These are phyloP conservation scores for Saccharomyces jurei DNA, from an alignment of 805 yeast species.

Conservation along the genomic window DNA sequence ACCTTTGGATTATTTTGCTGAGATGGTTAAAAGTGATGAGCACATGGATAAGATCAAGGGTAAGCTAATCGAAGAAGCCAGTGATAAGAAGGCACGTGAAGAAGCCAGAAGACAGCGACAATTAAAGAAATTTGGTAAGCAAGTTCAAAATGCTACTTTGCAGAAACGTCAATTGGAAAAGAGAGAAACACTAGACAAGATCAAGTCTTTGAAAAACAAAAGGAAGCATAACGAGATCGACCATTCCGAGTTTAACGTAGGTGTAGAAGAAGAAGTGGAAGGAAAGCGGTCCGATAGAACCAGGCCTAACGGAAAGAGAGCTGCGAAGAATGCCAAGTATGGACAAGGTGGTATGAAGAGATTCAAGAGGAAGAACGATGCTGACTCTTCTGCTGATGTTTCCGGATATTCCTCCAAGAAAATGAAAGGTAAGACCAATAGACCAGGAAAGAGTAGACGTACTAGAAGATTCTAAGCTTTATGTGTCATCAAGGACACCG, in stretches of 20 bases:
- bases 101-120: conserved; percentile 92
- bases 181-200: conserved; percentile 81
- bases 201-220: conserved; percentile 84
- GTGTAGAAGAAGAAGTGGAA: conserved; percentile 74
- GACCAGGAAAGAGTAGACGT: conserved; percentile 54
- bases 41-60: conserved; percentile 91
- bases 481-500: not conserved
- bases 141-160: conserved; percentile 87
- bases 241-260: conserved; percentile 60
- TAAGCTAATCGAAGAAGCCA: conserved; percentile 70
- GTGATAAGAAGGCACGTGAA: conserved; percentile 81
- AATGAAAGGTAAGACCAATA: conserved; percentile 41
- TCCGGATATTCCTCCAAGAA: conserved; percentile 46
- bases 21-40: conserved; percentile 95
- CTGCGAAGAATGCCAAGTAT: conserved; percentile 63
- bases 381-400: conserved; percentile 62
- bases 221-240: conserved; percentile 66
- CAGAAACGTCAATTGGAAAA: conserved; percentile 92
- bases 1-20: conserved; percentile 95
- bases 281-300: conserved; percentile 28
- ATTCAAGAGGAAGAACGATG: conserved; percentile 63
- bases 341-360: conserved; percentile 78
- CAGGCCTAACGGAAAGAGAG: conserved; percentile 51
- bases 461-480: conserved; percentile 21
- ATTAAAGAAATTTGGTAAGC: conserved; percentile 94